Evolutionary conservation across 257 asterid genomes (phyloP).

Genomic region (Haberlea rhodopensis): DNA sequence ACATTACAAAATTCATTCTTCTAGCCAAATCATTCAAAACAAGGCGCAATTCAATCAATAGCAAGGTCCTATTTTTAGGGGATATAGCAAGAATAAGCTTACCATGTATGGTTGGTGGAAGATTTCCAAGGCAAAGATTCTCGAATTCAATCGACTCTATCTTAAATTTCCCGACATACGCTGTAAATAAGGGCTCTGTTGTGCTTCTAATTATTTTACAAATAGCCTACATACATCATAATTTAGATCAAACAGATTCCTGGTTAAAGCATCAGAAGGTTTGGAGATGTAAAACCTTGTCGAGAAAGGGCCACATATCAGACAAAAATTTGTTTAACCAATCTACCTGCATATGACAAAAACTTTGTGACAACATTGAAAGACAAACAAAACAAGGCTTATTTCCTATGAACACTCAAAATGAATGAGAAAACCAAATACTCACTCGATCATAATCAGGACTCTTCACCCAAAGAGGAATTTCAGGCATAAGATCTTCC

Average conservation of each 20-base stretch:
- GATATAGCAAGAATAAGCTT: constrained; percentile 27
- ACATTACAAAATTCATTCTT: too few species aligned
- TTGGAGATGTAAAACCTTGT: constrained; percentile 44
- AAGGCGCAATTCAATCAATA: not conserved
- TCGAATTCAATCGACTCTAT: constrained; percentile 68
- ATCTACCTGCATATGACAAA: constrained; percentile 57
- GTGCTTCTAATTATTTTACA: constrained; percentile 60
- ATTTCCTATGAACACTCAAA: not conserved
- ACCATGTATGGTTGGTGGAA: constrained; percentile 84
- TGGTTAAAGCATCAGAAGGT: constrained; percentile 10
- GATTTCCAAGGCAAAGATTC: constrained; percentile 66
- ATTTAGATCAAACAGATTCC: constrained; percentile 11
- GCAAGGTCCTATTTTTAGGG: not conserved
- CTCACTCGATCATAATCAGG: constrained; percentile 87
- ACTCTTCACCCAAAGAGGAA: constrained; percentile 81
- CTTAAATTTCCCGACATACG: constrained; percentile 61
- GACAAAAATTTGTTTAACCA: constrained; percentile 71
- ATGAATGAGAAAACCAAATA: not conserved
- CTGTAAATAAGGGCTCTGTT: constrained; percentile 67
- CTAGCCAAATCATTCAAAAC: not conserved
- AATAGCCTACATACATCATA: constrained; percentile 54
- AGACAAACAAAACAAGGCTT: not conserved
- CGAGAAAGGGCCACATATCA: constrained; percentile 80
- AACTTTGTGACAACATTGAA: constrained; percentile 1
- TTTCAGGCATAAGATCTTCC: constrained; percentile 70